Percentiles rank a stretch among this genome's conserved stretches.
phyloP scores from a whole-genome alignment of 345 rosid genomes.

The Populus simonii region DNA sequence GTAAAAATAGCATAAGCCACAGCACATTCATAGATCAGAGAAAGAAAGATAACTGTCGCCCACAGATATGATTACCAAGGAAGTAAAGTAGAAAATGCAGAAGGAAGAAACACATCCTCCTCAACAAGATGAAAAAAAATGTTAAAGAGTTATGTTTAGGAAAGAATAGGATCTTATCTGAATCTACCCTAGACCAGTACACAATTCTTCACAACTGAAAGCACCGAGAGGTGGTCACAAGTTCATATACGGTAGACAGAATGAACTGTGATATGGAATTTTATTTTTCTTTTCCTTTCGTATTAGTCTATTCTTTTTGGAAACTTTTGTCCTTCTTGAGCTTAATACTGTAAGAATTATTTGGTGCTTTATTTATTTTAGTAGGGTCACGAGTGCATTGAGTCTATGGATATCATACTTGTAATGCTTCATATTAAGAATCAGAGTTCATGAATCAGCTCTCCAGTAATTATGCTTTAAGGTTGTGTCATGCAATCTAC shows the following conservation, averaged over 20 bases:
- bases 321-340: not conserved
- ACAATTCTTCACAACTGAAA: not conserved
- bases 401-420: not conserved
- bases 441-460: not conserved
- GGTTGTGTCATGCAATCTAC: not conserved
- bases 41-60: not conserved
- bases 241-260: not conserved
- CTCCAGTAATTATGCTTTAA: not conserved
- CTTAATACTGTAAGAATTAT: not conserved
- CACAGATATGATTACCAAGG: not conserved
- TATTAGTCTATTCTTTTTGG: not conserved
- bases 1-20: not conserved
- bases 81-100: not conserved
- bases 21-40: not conserved
- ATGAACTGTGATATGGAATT: no score
- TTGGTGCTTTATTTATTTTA: not conserved
- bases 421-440: not conserved
- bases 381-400: not conserved
- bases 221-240: not conserved
- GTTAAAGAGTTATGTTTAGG: not conserved
- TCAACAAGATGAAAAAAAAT: not conserved
- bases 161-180: not conserved
- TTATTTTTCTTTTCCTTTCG: not conserved
- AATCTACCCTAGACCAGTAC: not conserved
- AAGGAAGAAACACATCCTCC: not conserved